Base-by-base conservation (phyloP, 768 basidiomycete genomes). In the Kockovaella imperatae region DNA sequence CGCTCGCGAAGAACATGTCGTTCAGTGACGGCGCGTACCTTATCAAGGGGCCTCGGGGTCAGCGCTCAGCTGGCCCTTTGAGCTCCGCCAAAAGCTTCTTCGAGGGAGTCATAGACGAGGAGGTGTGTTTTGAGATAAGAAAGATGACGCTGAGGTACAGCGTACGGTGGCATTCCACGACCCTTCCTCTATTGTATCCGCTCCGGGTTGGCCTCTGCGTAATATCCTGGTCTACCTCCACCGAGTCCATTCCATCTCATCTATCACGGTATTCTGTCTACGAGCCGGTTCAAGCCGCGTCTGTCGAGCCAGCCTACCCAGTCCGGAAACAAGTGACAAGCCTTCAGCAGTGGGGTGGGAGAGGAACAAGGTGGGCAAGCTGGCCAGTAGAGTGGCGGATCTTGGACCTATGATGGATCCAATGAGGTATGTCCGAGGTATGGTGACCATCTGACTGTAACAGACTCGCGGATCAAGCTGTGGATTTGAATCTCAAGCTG, bases 361-460 rank as follows among this genome's bases (percentile, higher is more conserved):
- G 74, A 87, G 87, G 76, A 91, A 88, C 69, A 77, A 75, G 17
- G 79, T 80, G 63, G 90, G 89, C 17, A 91, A 91, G 62, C 76
- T 97, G 3, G 86, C 80, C 1, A 86, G 91, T 18, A 78, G 87
- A 14, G 61, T 89, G 45, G 90, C 91, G 0, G 90, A 97, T 72
- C 71, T 99, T 15, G 90, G 85, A 7, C 85, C 90, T 0, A 86
- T 90, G 82, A 95, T 97, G 90, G 91, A 96, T 69, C 95, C 93
- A 0, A 74, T 77, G 3, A 77, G 81, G 87, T 86, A 47, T 35
- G 74, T 51, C 23, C 45, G 13, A 35, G n/a, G 21, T 13, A 38
- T 10, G 23, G 18, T 14, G 17, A 17, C 20, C 4, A 1, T 18
- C 26, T 18, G 14, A 3, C 7, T 21, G 14, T 24, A 32, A 5